Evolutionary conservation across 352 stramenopile genomes (phyloP).

Genomic region (Pilasporangium apinafurcum): DNA sequence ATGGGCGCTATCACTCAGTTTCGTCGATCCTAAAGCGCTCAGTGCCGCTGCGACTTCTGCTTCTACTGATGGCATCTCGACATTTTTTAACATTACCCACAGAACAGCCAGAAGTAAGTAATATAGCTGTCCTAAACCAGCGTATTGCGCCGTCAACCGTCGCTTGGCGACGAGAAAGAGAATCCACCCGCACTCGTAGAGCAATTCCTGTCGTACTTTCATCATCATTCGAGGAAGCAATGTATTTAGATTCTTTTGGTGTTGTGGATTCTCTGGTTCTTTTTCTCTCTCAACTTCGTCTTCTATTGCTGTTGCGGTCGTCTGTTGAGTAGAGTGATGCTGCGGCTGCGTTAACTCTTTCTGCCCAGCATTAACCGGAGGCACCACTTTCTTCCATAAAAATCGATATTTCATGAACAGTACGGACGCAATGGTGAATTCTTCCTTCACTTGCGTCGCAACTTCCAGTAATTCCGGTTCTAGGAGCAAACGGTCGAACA

Average conservation of each 20-base stretch:
- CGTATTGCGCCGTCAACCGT: conserved; percentile 30
- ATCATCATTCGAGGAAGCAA: conserved; percentile 4
- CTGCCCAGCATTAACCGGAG: neutral
- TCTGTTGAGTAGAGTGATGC: neutral
- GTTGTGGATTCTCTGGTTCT: conserved; percentile 4
- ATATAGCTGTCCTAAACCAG: conserved; percentile 67
- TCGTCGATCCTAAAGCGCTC: conserved; percentile 45
- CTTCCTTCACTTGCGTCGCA: conserved; percentile 71
- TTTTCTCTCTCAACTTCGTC: conserved; percentile 4
- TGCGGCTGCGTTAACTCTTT: conserved; percentile 4
- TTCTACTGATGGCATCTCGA: conserved; percentile 45
- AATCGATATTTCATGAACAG: conserved; percentile 75
- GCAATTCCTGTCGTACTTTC: conserved; percentile 12
- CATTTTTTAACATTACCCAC: conserved; percentile 49
- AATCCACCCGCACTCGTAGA: conserved; percentile 71
- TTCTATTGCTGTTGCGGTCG: conserved; percentile 17
- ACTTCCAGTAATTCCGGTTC: conserved; percentile 62
- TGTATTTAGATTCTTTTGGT: conserved; percentile 9
- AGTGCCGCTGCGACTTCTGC: conserved; percentile 72
- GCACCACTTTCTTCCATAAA: conserved; percentile 42
- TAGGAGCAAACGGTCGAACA: conserved; percentile 76
- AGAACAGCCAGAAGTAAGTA: conserved; percentile 70
- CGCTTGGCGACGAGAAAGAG: conserved; percentile 62
- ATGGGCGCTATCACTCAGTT: neutral
- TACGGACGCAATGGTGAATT: conserved; percentile 68